Base-by-base conservation (phyloP, 164 flowering plant genomes). In the Euptelea pleiosperma region DNA sequence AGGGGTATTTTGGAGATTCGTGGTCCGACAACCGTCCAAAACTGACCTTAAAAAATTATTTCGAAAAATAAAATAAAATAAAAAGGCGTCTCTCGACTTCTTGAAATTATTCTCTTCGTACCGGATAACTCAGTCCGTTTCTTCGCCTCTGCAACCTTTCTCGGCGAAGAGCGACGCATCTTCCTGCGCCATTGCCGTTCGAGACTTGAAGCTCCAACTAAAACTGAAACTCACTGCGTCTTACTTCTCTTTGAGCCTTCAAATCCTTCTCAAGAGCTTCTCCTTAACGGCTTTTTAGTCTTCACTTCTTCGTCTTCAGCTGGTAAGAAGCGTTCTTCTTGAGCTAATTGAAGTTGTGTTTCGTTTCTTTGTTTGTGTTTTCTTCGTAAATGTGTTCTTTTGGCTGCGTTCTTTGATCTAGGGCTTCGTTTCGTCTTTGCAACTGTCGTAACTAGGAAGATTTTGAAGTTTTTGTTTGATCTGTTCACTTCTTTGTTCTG, bases 141-240 rank as follows among this genome's bases (percentile, higher is more conserved):
- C 4, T 4, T 33, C 21, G 0, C 52, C 14, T 12, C 33, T 58
- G 52, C 52, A 44, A 45, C 52, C 24, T 58, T 42, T 58, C n/a
- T 52, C 52, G 52, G 52, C 43, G 3, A 15, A 1, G 8, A 4
- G 3, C 7, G 3, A 6, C 21, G 3, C 22, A 1, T 9, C 37
- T 59, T 36, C 43, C 55, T 45, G 55, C 45, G n/a, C 46, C 63
- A 47, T 59, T 47, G 45, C 54, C 54, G 45, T 35, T 16, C 0
- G 8, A 48, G n/a, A 11, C 11, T 4, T 10, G 18, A 52, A 33
- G 28, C 26, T 52, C 42, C 26, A 40, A 8, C 14, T 30, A 44
- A 26, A 42, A 34, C 11, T 28, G 3, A 30, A 11, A 4, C 28
- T 25, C 10, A 4, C 22, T 21, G 1, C 12, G 10, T 14, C 62